Conservation (phyloP, 306 rosid genomes). For the Rosa lucieae region DNA sequence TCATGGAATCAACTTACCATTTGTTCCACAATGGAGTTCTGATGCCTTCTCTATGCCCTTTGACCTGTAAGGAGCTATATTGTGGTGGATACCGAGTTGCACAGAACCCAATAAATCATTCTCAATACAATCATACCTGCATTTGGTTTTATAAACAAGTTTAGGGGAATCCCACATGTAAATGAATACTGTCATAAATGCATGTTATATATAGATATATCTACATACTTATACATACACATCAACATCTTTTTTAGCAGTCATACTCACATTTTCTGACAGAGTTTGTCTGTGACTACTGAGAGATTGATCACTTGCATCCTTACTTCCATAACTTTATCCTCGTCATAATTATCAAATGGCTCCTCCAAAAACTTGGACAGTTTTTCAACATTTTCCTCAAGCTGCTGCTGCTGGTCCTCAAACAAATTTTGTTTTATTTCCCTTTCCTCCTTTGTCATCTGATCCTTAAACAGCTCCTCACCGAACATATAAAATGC, state of each 20-base stretch:
- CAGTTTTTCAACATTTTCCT: conserved; percentile 84
- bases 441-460: conserved; percentile 62
- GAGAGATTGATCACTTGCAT: conserved; percentile 78
- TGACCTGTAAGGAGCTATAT: conserved; percentile 88
- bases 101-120: conserved; percentile 82
- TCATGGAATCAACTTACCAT: conserved; percentile 34
- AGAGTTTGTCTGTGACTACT: conserved; percentile 57
- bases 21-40: conserved; percentile 53
- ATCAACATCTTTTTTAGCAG: conserved; percentile 1
- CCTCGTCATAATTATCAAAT: conserved; percentile 57
- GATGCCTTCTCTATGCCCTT: conserved; percentile 91
- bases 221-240: background rate
- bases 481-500: conserved; percentile 98
- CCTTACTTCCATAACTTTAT: conserved; percentile 62
- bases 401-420: conserved; percentile 98
- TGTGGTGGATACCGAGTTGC: conserved; percentile 65
- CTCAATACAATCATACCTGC: conserved; percentile 95
- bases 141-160: conserved; percentile 22
- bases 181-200: background rate
- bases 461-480: conserved; percentile 80
- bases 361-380: conserved; percentile 82
- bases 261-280: conserved; percentile 71
- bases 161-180: background rate
- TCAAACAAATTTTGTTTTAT: conserved; percentile 89
- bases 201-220: background rate